These are phyloP conservation scores for Penicillium sp. DNA, from an alignment of 2,329 filamentous ascomycete genomes.

Conservation along the genomic window DNA sequence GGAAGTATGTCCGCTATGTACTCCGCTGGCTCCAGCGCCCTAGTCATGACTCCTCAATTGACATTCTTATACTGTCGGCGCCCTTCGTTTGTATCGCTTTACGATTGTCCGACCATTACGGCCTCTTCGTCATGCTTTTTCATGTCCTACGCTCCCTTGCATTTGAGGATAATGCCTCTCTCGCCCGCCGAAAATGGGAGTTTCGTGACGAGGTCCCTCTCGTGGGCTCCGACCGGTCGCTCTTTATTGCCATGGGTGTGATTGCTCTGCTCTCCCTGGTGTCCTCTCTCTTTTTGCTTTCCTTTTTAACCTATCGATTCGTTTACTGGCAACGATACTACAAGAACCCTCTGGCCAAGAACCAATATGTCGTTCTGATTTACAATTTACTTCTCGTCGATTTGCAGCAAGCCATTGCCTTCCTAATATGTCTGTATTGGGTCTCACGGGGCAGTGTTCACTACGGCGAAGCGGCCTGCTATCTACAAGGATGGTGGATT, in stretches of 20 bases:
- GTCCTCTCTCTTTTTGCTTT: slow-evolving; percentile 30
- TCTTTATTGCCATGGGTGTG: slow-evolving; percentile 49
- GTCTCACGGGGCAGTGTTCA: slow-evolving; percentile 43
- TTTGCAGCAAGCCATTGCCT: slow-evolving; percentile 51
- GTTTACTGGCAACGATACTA: slow-evolving; percentile 52
- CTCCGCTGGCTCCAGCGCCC: neutral
- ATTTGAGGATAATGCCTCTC: slow-evolving; percentile 7
- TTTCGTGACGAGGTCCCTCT: slow-evolving; percentile 19
- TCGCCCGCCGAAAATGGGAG: slow-evolving; percentile 20
- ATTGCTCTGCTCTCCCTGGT: slow-evolving; percentile 47
- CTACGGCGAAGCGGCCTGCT: slow-evolving; percentile 48
- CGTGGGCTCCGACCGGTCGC: slow-evolving; percentile 34
- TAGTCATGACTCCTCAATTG: neutral
- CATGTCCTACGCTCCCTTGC: slow-evolving; percentile 17
- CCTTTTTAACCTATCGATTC: slow-evolving; percentile 52
- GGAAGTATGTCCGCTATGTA: neutral
- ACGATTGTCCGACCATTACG: neutral
- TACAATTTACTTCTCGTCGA: slow-evolving; percentile 55
- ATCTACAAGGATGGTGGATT: slow-evolving; percentile 54
- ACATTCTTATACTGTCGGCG: neutral
- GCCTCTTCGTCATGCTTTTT: slow-evolving; percentile 14
- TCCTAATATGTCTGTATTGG: slow-evolving; percentile 50
- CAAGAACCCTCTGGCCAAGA: slow-evolving; percentile 50
- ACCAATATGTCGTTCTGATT: slow-evolving; percentile 55
- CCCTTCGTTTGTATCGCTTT: neutral